Base-by-base conservation (phyloP, 2,329 filamentous ascomycete species). In the Saccharata proteae region DNA sequence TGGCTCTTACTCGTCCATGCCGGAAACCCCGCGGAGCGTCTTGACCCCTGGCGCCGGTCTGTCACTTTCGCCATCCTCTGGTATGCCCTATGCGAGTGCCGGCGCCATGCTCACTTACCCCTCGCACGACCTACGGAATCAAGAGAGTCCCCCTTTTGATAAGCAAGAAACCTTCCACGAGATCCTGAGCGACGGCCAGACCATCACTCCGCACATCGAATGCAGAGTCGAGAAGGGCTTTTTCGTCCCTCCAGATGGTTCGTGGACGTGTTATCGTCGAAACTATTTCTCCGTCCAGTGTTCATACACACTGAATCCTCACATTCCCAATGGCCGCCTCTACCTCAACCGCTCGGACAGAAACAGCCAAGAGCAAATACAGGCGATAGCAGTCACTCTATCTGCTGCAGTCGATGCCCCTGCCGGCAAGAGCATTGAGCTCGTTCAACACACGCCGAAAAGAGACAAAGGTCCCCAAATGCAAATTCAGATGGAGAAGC, bases 401-500 rank as follows among this genome's bases (percentile, higher is more conserved):
- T 82, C 83, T 4, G 86, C 85, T 1, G 75, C 83, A 5, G 80
- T 90, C 3, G 79, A 86, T 32, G 79, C 78, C 29, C 74, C 77
- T 30, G 71, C 74, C 30, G 75, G 74, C 17, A 86, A 93, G 54
- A 66, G 62, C 30, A 84, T 92, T 38, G 82, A 90, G 41, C 65
- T 93, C 10, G 80, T 93, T 4, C 84, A 93, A 52, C 84, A 93
- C 52, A 93, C 85, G 0, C 83, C 85, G 0, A 93, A 93, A 56
- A 70, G 85, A 41, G 85, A 93, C 63, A 88, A 88, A 49, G 83
- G 84, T 0, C 84, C 83, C 1, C 79, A 85, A 37, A 69, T 70
- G 35, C 73, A 80, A 28, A 72, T 74, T 46, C 77, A 77, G 39
- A 84, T 85, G 4, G 72, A 75, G 20, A 70, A 74, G 23, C 64